These are phyloP conservation scores for Colletotrichum theobromicola DNA, from an alignment of 2,329 filamentous ascomycete species.

Conservation along the genomic window DNA sequence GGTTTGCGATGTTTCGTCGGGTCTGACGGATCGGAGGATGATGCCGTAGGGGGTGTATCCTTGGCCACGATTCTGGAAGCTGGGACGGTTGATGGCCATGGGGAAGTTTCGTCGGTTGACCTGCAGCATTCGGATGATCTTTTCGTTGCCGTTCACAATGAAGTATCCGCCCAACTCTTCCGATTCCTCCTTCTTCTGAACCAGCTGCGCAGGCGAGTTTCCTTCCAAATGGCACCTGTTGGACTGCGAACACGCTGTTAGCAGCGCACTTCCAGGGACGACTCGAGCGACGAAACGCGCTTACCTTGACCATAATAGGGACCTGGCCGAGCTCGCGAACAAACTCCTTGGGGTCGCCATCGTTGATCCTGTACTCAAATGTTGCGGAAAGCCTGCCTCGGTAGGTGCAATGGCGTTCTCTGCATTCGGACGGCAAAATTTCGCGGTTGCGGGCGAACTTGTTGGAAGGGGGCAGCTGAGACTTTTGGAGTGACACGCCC, in stretches of 20 bases:
- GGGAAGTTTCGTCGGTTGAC: conserved; percentile 93
- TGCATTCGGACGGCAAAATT: conserved; percentile 89
- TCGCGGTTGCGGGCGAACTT: conserved; percentile 85
- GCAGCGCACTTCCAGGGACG: conserved; percentile 17
- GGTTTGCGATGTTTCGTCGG: conserved; percentile 97
- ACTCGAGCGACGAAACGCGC: conserved; percentile 28
- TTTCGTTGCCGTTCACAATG: conserved; percentile 96
- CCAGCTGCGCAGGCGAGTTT: conserved; percentile 81
- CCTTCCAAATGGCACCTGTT: conserved; percentile 90
- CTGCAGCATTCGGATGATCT: conserved; percentile 90
- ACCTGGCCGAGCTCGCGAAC: conserved; percentile 86
- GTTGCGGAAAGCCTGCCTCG: conserved; percentile 83
- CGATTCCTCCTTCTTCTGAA: conserved; percentile 89
- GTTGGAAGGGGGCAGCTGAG: conserved; percentile 79
- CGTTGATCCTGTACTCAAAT: conserved; percentile 86
- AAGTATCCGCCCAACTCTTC: conserved; percentile 98
- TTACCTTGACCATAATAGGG: conserved; percentile 90
- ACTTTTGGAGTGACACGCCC: conserved; percentile 82
- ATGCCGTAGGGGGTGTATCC: conserved; percentile 91
- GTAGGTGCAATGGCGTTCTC: conserved; percentile 92
- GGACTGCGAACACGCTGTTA: conserved; percentile 59
- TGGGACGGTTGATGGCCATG: conserved; percentile 89
- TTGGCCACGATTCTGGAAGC: conserved; percentile 85
- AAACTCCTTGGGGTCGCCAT: conserved; percentile 82
- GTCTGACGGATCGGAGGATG: conserved; percentile 87